Conservation (phyloP, 805 yeast genomes). For the Sungouiozyma ichnusensis region DNA sequence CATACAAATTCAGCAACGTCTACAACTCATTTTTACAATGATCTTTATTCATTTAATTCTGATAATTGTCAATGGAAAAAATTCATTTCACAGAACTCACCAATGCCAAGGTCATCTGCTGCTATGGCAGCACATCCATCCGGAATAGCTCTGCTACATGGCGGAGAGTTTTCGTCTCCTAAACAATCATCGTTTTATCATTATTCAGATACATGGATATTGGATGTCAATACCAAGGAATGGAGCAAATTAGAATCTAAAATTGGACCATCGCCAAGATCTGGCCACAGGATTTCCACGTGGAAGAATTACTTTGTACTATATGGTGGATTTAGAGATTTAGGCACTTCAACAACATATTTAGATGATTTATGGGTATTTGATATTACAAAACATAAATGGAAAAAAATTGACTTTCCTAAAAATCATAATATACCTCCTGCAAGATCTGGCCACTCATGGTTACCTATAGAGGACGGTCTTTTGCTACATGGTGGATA, state of each 20-base stretch:
- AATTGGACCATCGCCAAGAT: slow-evolving; percentile 66
- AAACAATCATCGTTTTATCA: slow-evolving; percentile 93
- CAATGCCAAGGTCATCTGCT: slow-evolving; percentile 88
- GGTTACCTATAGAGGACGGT: slow-evolving; percentile 68
- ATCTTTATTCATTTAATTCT: slow-evolving; percentile 58
- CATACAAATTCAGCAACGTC: slow-evolving; percentile 36
- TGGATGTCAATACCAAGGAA: slow-evolving; percentile 74
- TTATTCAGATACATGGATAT: slow-evolving; percentile 91
- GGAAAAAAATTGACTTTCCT: slow-evolving; percentile 86
- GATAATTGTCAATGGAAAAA: slow-evolving; percentile 77
- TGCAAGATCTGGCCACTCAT: slow-evolving; percentile 86
- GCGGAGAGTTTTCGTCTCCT: slow-evolving; percentile 96
- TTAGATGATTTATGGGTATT: slow-evolving; percentile 84
- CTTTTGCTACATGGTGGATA: slow-evolving; percentile 89
- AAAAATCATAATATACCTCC: slow-evolving; percentile 75
- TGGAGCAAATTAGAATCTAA: slow-evolving; percentile 74
- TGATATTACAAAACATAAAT: slow-evolving; percentile 79
- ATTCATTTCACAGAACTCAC: slow-evolving; percentile 72
- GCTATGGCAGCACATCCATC: slow-evolving; percentile 90
- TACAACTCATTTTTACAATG: slow-evolving; percentile 67
- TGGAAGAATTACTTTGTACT: slow-evolving; percentile 87
- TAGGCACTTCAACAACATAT: slow-evolving; percentile 76
- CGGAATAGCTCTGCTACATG: slow-evolving; percentile 77
- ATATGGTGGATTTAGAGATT: slow-evolving; percentile 89
- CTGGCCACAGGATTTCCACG: slow-evolving; percentile 82